Base-by-base conservation (phyloP, 2,329 filamentous ascomycete genomes). In the Penicillium sp. region DNA sequence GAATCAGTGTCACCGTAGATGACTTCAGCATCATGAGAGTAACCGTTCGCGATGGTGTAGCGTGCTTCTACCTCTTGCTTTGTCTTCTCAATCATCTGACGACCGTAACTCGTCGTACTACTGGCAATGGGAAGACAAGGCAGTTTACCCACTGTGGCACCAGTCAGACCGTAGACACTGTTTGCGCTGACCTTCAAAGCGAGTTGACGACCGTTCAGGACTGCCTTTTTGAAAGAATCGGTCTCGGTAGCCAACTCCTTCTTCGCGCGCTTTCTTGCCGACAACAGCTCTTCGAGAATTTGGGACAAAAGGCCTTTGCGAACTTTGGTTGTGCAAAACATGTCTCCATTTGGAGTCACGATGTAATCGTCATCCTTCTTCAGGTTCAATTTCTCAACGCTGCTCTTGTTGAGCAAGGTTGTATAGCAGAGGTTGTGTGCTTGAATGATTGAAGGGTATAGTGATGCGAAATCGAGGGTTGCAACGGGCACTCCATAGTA, bases 1-100 rank as follows among this genome's bases (percentile, higher is more conserved):
- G 94, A 99, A 82, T 99, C 94, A 2, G 94, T 99, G 76, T 99
- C 94, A 79, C 94, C 94, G 67, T 99, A 99, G 62, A 99, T 95
- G 78, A 99, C 94, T 72, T 97, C 88, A 0, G 94, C 94, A 73
- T 99, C 90, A 73, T 97, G 91, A 2, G 85, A 86, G 76, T 97
- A 99, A 19, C 94, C 94, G 69, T 99, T 97, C 50, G 90, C 90
- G 56, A 97, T 93, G 49, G 86, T 93, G 76, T 96, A 99, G 65
- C 86, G 88, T 41, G 84, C 82, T 76, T 97, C 93, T 7, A 99
- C 94, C 73, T 97, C 94, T n/a, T 89, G 84, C 76, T 96, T 97
- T 0, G 94, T 97, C 78, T 88, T 94, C 75, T 97, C 93, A 80
- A 99, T 99, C 94, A 99, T 99, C 73, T 97, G 90, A 68, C 94